Percentiles rank a stretch among this genome's conserved stretches.
Evolutionary conservation across 768 basidiomycete species (phyloP).

Genomic region (Boletus coccyginus): DNA sequence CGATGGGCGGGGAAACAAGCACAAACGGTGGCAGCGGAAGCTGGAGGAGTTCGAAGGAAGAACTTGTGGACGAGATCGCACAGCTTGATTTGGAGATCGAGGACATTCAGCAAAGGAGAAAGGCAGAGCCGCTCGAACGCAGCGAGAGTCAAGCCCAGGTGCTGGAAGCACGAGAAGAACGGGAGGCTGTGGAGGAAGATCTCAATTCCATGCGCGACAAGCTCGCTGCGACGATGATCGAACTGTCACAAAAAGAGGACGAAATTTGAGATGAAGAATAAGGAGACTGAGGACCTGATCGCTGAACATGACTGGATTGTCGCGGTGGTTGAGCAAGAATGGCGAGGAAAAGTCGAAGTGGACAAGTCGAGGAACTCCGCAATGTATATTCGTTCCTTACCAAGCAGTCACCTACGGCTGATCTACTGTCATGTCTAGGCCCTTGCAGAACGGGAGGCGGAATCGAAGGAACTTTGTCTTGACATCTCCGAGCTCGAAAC

Average conservation of each 20-base stretch:
- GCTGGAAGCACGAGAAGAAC: constrained; percentile 67
- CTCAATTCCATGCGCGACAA: constrained; percentile 72
- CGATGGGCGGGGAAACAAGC: constrained; percentile 36
- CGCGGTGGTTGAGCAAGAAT: constrained; percentile 74
- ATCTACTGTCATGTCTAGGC: constrained; percentile 40
- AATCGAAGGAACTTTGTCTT: constrained; percentile 71
- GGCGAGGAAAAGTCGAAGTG: constrained; percentile 84
- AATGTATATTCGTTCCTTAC: constrained; percentile 47
- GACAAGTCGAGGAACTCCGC: constrained; percentile 74
- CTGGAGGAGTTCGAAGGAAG: constrained; percentile 63
- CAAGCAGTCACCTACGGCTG: background rate
- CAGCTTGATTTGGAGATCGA: constrained; percentile 65
- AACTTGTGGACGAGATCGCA: constrained; percentile 64
- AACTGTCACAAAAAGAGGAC: constrained; percentile 83
- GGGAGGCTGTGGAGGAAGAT: constrained; percentile 78
- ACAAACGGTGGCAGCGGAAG: constrained; percentile 45
- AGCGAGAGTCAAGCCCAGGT: constrained; percentile 71
- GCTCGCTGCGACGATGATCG: constrained; percentile 76
- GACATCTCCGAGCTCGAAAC: constrained; percentile 74
- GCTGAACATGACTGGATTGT: constrained; percentile 72
- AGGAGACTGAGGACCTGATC: constrained; percentile 77
- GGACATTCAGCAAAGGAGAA: constrained; percentile 55
- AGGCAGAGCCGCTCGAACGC: constrained; percentile 64
- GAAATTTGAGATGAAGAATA: constrained; percentile 74
- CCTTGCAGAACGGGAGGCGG: constrained; percentile 74